Conservation (phyloP, 1,284 basidiomycete genomes). For the Ceratorhiza oryzae-sativae region DNA sequence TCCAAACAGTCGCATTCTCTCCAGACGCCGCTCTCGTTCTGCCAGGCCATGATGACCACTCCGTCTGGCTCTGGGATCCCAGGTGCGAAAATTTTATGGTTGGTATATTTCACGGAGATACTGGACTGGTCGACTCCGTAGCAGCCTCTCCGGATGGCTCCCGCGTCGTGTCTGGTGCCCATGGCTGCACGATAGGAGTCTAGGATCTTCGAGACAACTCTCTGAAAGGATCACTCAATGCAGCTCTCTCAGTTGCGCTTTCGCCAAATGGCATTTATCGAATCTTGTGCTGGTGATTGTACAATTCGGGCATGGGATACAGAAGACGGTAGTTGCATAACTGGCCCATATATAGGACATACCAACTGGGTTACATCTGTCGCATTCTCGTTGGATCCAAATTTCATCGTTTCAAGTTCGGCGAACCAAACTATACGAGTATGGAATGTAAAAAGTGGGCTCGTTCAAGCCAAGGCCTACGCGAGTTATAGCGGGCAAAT, state of each 20-base stretch:
- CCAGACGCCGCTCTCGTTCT: background rate
- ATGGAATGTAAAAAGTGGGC: background rate
- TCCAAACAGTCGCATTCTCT: background rate
- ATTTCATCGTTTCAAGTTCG: background rate
- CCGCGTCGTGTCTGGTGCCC: slow-evolving; percentile 25
- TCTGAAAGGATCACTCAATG: background rate
- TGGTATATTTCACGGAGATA: background rate
- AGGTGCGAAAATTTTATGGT: background rate
- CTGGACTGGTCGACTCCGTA: background rate
- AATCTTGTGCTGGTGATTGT: slow-evolving; percentile 28
- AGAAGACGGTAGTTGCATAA: background rate
- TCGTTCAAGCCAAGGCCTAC: background rate
- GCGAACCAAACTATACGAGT: background rate
- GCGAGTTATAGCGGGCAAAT: background rate
- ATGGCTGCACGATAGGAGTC: slow-evolving; percentile 35
- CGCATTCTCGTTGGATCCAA: background rate
- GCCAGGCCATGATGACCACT: background rate
- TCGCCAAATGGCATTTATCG: slow-evolving; percentile 23
- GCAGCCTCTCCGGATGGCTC: slow-evolving; percentile 3
- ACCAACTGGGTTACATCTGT: background rate
- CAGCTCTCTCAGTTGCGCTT: background rate
- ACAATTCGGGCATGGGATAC: slow-evolving; percentile 21
- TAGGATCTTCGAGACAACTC: slow-evolving; percentile 30
- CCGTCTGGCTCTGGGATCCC: background rate
- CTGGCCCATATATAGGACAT: slow-evolving; percentile 2